These are phyloP conservation scores for Ramularia endophylla DNA, from an alignment of 2,329 filamentous ascomycete genomes.

Conservation along the genomic window DNA sequence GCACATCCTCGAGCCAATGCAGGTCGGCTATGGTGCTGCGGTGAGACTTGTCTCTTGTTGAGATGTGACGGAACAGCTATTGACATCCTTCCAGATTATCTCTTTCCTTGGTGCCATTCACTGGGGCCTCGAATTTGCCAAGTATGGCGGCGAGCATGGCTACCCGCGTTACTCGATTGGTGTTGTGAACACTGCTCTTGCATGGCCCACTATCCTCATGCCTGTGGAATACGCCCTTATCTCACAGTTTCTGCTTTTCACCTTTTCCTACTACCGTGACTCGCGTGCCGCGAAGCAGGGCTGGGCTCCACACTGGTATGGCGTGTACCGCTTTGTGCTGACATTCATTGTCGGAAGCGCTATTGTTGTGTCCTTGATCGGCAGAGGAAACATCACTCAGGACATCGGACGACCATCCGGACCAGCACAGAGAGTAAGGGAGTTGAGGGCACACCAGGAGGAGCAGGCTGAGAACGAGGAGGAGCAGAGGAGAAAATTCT, in stretches of 20 bases:
- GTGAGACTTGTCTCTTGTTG: conserved; percentile 41
- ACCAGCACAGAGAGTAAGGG: conserved; percentile 44
- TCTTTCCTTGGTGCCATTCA: conserved; percentile 92
- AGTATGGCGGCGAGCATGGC: conserved; percentile 60
- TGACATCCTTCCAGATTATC: conserved; percentile 56
- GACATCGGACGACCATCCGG: conserved; percentile 43
- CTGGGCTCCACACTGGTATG: conserved; percentile 82
- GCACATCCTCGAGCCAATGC: conserved; percentile 73
- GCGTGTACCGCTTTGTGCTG: conserved; percentile 82
- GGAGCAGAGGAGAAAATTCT: conserved; percentile 26
- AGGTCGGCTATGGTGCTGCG: conserved; percentile 85
- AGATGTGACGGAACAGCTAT: not conserved
- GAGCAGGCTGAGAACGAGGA: conserved; percentile 27
- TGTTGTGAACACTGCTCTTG: conserved; percentile 69
- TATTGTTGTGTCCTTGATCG: conserved; percentile 75
- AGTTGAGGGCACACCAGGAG: conserved; percentile 38
- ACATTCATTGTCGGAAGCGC: conserved; percentile 82
- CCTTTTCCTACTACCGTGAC: conserved; percentile 79
- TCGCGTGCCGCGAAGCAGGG: conserved; percentile 64
- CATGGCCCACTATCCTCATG: conserved; percentile 85
- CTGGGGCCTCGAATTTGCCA: conserved; percentile 83
- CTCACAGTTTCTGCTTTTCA: conserved; percentile 78
- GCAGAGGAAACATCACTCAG: conserved; percentile 68
- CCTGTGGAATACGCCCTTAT: conserved; percentile 81
- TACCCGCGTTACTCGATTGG: conserved; percentile 80